Percentiles rank a stretch among this genome's conserved stretches.
Evolutionary conservation across 345 rosid genomes (phyloP).

Genomic region (Ailanthus altissimus): DNA sequence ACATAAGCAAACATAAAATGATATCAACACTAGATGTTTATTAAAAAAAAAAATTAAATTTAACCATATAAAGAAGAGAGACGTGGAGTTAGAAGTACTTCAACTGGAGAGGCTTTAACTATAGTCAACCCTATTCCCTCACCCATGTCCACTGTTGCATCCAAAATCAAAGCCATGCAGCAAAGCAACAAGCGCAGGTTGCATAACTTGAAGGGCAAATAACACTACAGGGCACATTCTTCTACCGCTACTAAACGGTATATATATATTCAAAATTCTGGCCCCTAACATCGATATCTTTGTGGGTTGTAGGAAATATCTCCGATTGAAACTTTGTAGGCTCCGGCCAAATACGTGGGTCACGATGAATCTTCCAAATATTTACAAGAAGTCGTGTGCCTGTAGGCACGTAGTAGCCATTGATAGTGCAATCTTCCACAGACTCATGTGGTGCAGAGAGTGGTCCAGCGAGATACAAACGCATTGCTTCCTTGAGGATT

Average conservation of each 20-base stretch:
- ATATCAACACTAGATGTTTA: too few species aligned
- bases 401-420: slow-evolving; percentile 27
- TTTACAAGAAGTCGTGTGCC: slow-evolving; percentile 31
- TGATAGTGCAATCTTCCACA: slow-evolving; percentile 20
- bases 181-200: slow-evolving; percentile 28
- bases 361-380: slow-evolving; percentile 31
- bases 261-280: slow-evolving; percentile 25
- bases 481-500: slow-evolving; percentile 40
- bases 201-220: slow-evolving; percentile 29
- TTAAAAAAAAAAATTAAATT: too few species aligned
- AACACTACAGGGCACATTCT: slow-evolving; percentile 41
- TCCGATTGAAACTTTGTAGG: slow-evolving; percentile 34
- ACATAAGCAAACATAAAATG: too few species aligned
- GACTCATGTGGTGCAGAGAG: slow-evolving; percentile 27
- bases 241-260: slow-evolving; percentile 39
- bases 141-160: slow-evolving; percentile 31
- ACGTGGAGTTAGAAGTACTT: slow-evolving; percentile 34
- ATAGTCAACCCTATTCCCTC: slow-evolving; percentile 7
- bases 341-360: slow-evolving; percentile 32
- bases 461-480: slow-evolving; percentile 32
- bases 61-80: slow-evolving; percentile 10
- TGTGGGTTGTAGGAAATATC: slow-evolving; percentile 31
- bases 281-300: slow-evolving; percentile 28
- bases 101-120: slow-evolving; percentile 32
- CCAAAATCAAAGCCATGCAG: slow-evolving; percentile 34